Evolutionary conservation across 768 basidiomycete genomes (phyloP), one percentile per base, ranked within the genome.

Genomic region (Thelephora aurantiotincta): DNA sequence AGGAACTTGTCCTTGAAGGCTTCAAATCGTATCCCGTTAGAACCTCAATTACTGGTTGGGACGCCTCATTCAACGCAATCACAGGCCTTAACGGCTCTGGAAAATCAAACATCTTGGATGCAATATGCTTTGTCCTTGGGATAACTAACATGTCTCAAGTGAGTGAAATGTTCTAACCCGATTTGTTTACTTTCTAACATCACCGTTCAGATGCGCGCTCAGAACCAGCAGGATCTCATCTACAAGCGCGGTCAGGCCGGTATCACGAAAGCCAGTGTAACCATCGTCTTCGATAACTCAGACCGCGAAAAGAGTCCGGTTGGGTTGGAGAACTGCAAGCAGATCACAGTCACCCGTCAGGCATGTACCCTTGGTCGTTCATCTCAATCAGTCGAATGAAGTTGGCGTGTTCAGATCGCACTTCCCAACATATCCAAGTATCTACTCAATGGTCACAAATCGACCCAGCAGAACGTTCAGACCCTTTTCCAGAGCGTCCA

Each of bases 211-310:
- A 90, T 96, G 77, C 87, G 92, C 45, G 92, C 89, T 13, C 74
- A 84, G 53, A 98, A 97, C 65, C 86, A 96, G 59, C 86, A 91
- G 63, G 96, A 99, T 61, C 78, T 99, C 56, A 97, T 99, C 48
- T 99, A 99, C 75, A 99, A 99, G 64, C 85, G 96, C 34, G 96
- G 96, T 0, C 93, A 98, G 63, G 93, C 96, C 18, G 96, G 96
- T 9, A 73, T 98, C 50, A 90, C 89, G 11, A 93, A 94, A 69
- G 96, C 96, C 3, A 93, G 89, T 52, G 96, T 99, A 2, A 97
- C 96, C 26, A 91, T 98, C 57, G 93, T 99, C 2, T 99, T 99
- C 58, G 91, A 98, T 72, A 99, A 99, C 62, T 87, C 91, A 0
- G 93, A 98, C 61, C 72, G 78, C 11, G 71, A 74, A 18, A 89